phyloP scores from a whole-genome alignment of 371 early-diverging fungal genomes.

The Syncephalastrum monosporum region DNA sequence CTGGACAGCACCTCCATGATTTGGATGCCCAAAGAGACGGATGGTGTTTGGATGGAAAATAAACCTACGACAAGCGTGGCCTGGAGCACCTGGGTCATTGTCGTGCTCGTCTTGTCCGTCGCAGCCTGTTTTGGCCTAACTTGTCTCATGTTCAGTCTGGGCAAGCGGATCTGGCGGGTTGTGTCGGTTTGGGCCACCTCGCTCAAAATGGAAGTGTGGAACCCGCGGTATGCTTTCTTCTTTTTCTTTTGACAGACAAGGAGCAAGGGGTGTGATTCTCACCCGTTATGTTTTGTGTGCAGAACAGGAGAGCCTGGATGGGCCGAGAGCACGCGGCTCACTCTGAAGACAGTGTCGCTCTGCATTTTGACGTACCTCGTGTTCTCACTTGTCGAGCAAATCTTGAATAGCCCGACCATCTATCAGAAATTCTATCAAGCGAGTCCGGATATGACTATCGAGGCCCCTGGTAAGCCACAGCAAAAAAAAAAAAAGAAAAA shows the following conservation, averaged over 20 bases:
- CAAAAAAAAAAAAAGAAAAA: background rate
- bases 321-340: conserved; percentile 28
- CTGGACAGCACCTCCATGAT: conserved; percentile 12
- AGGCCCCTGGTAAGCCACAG: conserved; percentile 25
- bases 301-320: conserved; percentile 38
- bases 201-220: conserved; percentile 18
- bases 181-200: background rate
- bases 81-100: conserved; percentile 10
- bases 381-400: conserved; percentile 23
- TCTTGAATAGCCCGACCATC: conserved; percentile 33
- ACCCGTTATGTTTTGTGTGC: background rate
- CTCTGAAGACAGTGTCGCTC: conserved; percentile 18
- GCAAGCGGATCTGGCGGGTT: background rate
- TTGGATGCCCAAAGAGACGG: too few species aligned
- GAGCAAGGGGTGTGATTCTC: too few species aligned
- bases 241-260: too few species aligned
- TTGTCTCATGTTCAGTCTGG: conserved; percentile 4
- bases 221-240: conserved; percentile 24
- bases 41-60: too few species aligned
- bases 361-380: conserved; percentile 17
- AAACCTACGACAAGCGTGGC: conserved; percentile 3
- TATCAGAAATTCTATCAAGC: conserved; percentile 25
- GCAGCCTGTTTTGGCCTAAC: background rate
- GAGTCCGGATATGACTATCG: conserved; percentile 14
- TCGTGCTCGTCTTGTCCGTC: conserved; percentile 8